Evolutionary conservation across 1,284 basidiomycete genomes (phyloP), one percentile per base, ranked within the genome.

Genomic region (Moesziomyces sp.): DNA sequence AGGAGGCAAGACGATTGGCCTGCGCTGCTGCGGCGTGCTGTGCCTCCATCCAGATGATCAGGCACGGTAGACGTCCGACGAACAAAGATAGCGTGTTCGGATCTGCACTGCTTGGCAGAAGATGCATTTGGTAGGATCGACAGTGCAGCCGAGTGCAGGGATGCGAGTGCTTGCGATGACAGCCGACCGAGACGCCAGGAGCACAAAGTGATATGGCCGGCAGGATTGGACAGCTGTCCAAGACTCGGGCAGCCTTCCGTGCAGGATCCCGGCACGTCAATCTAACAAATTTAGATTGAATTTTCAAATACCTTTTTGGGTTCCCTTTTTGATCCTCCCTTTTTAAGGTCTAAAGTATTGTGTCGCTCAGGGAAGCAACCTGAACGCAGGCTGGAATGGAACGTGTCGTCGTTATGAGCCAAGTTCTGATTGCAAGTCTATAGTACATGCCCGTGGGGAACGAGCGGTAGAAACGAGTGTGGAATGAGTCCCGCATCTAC

Each of bases 201-300:
- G n/a, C 35, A 38, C 35, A 62, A 51, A 58, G 28, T 69, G 66
- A 69, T 59, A 69, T 63, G 46, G 33, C 66, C 14, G 38, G 66
- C 60, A 59, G 56, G 51, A 55, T 63, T 53, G 55, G 66, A 69
- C 66, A 63, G 56, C 52, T 69, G 60, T 52, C 66, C 9, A 59
- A 54, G 44, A 38, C 14, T 16, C 6, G 35, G 3, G 10, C 35
- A 16, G 4, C 14, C 35, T 38, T 30, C 30, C 11, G 30, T 10
- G 30, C 30, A 30, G 35, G 35, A 18, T 38, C 13, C 3, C 14
- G 35, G 11, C 14, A 14, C 11, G 35, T 3, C 16, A 5, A 5
- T 38, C 35, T 38, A 30, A 30, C 30, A 30, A 2, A 5, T 2
- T 9, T 11, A 9, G 9, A 10, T 9, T 11, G 30, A 30, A 30